Percentiles rank a stretch among this genome's conserved stretches.
Evolutionary conservation across 2,329 filamentous ascomycete species (phyloP).

Genomic region (Venturia oleaginea): DNA sequence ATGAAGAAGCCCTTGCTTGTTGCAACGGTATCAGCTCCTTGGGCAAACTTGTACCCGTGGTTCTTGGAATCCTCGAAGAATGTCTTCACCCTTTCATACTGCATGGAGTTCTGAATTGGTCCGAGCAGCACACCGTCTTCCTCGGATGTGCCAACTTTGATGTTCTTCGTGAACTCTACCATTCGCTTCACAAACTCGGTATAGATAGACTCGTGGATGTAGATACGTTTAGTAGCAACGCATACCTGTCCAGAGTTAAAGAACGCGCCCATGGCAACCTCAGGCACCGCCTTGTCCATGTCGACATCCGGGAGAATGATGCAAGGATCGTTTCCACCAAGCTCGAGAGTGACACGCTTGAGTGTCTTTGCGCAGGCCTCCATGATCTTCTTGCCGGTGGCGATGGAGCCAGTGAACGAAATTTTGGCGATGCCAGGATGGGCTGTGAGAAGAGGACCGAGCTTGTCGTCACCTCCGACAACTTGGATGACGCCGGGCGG

Average conservation of each 20-base stretch:
- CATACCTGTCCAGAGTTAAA: constrained; percentile 50
- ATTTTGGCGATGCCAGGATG: constrained; percentile 55
- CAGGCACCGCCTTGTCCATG: constrained; percentile 39
- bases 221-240: constrained; percentile 45
- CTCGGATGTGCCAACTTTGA: constrained; percentile 35
- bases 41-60: constrained; percentile 41
- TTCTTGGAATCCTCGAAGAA: constrained; percentile 31
- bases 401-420: constrained; percentile 53
- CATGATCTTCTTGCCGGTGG: constrained; percentile 54
- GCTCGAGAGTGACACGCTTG: constrained; percentile 53
- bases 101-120: constrained; percentile 49
- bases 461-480: constrained; percentile 50
- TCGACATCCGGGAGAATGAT: constrained; percentile 52
- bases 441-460: constrained; percentile 50
- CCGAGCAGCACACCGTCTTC: constrained; percentile 43
- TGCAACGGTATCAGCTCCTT: constrained; percentile 42
- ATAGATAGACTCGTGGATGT: constrained; percentile 48
- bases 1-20: constrained; percentile 33
- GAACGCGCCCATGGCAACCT: constrained; percentile 45
- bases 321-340: constrained; percentile 54
- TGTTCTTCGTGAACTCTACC: constrained; percentile 34
- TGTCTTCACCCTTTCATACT: constrained; percentile 41
- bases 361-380: constrained; percentile 46
- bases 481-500: constrained; percentile 55
- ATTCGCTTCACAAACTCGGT: constrained; percentile 38